Percentiles rank a stretch among this genome's conserved stretches.
Conservation (phyloP, 2,329 filamentous ascomycete species). For the Elsinoe arachidis region DNA sequence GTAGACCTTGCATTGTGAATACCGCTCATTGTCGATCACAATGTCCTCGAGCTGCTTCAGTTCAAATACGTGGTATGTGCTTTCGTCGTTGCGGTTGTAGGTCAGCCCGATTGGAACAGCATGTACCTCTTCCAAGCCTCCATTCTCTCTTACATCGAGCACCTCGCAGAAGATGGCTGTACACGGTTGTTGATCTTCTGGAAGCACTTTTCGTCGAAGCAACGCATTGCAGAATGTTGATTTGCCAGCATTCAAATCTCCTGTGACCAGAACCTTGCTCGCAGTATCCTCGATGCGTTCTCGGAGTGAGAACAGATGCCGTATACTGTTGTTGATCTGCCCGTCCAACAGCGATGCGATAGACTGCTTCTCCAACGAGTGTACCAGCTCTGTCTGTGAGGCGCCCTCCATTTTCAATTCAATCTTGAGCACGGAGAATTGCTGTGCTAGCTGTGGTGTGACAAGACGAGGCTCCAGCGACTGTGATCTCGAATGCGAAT, state of each 20-base stretch:
- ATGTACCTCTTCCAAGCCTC: slow-evolving; percentile 86
- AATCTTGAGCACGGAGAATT: slow-evolving; percentile 91
- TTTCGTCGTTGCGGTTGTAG: slow-evolving; percentile 87
- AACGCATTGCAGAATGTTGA: slow-evolving; percentile 99
- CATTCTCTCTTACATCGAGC: slow-evolving; percentile 82
- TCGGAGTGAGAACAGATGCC: slow-evolving; percentile 74
- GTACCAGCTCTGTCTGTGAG: slow-evolving; percentile 82
- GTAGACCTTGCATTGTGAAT: slow-evolving; percentile 94
- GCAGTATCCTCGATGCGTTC: slow-evolving; percentile 96
- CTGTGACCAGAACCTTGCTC: slow-evolving; percentile 92
- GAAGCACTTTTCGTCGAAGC: slow-evolving; percentile 79
- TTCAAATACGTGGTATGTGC: slow-evolving; percentile 80
- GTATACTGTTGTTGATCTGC: slow-evolving; percentile 88
- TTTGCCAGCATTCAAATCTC: slow-evolving; percentile 93
- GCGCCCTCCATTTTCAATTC: slow-evolving; percentile 83
- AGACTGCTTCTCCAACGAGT: slow-evolving; percentile 86
- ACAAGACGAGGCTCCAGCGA: slow-evolving; percentile 70
- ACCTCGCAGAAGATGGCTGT: slow-evolving; percentile 99
- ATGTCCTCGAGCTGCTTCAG: slow-evolving; percentile 76
- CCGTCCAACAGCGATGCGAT: slow-evolving; percentile 86
- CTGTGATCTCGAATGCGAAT: slow-evolving; percentile 10
- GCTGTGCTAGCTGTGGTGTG: slow-evolving; percentile 84
- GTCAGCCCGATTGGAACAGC: slow-evolving; percentile 72
- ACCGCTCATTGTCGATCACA: slow-evolving; percentile 78
- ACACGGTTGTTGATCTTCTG: slow-evolving; percentile 95